Evolutionary conservation across 2,329 filamentous ascomycete genomes (phyloP), one percentile per base, ranked within the genome.

Genomic region (Aspergillus awamori): DNA sequence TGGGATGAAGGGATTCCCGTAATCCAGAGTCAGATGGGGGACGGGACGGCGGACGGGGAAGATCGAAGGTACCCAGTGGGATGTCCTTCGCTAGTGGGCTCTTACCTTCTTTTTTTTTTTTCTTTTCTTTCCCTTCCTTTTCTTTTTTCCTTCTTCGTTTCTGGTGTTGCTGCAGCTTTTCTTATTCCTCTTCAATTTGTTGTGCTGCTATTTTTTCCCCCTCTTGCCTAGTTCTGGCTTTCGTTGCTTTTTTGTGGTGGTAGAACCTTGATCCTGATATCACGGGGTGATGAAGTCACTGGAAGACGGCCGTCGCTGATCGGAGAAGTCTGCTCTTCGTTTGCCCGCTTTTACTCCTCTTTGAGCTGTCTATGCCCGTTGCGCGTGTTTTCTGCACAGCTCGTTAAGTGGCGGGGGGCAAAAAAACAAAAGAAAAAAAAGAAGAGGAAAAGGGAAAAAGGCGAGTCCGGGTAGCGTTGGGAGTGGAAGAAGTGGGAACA

Each of bases 11-110:
- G 61, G 61, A 60, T 56, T 59, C 56, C 58, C 52, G 61, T 60
- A 66, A 58, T 61, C 53, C 30, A 36, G 33, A 60, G 54, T 54
- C 43, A 54, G 63, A 63, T 60, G 58, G 63, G 63, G 65, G 61
- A 63, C 54, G 64, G 59, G 48, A 64, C 53, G 62, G 55, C 57
- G 60, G 63, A 65, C 58, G 64, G 59, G 59, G 63, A 58, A 67
- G 59, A 60, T 62, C 57, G 53, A 58, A 41, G 38, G 52, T 49
- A 52, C 33, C 58, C 60, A 60, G 57, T 62, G 36, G 48, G 57
- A 43, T 39, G 45, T 41, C 20, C 38, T 33, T 61, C 60, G 38
- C 59, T 65, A 60, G 57, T 61, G 54, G 52, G 53, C 52, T 54
- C 47, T 48, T 48, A 39, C 53, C 49, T 63, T 51, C 55, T 53